Percentiles rank a stretch among this genome's conserved stretches.
Evolutionary conservation across 805 yeast species (phyloP).

Genomic region (Grigorovia humatica): DNA sequence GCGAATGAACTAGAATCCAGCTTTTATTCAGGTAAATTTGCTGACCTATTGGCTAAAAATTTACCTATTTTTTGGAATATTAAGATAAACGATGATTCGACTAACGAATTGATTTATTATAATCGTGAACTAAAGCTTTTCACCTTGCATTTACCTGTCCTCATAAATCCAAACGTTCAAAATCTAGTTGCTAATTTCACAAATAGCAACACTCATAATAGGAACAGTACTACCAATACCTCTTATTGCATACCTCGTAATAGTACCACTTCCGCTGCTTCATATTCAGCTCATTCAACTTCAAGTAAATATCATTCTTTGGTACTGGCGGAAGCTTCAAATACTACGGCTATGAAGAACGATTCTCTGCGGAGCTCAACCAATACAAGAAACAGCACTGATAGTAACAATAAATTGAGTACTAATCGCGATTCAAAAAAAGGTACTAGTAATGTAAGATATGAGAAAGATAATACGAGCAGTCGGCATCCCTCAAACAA

Average conservation of each 20-base stretch:
- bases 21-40: slow-evolving; percentile 1
- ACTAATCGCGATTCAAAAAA: not conserved
- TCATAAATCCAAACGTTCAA: not conserved
- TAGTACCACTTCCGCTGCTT: not conserved
- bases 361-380: not conserved
- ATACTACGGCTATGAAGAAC: slow-evolving; percentile 5
- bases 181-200: not conserved
- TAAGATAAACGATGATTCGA: slow-evolving; percentile 20
- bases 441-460: not conserved
- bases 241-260: not conserved
- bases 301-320: slow-evolving; percentile 4
- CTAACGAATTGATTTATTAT: slow-evolving; percentile 42
- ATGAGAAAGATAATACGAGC: not conserved
- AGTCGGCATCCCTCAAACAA: slow-evolving; percentile 1
- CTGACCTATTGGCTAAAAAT: not conserved
- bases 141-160: slow-evolving; percentile 24
- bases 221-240: not conserved
- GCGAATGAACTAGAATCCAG: slow-evolving; percentile 1
- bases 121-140: slow-evolving; percentile 49
- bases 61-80: slow-evolving; percentile 10
- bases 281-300: not conserved
- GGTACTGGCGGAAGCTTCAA: slow-evolving; percentile 5
- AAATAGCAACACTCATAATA: not conserved
- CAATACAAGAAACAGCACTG: not conserved
- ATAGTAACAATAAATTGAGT: not conserved